A percentile compares a stretch with the other conserved stretches of the same genome.
phyloP scores from a whole-genome alignment of 2,329 filamentous ascomycete genomes.

The Thielaviopsis cerberus region DNA sequence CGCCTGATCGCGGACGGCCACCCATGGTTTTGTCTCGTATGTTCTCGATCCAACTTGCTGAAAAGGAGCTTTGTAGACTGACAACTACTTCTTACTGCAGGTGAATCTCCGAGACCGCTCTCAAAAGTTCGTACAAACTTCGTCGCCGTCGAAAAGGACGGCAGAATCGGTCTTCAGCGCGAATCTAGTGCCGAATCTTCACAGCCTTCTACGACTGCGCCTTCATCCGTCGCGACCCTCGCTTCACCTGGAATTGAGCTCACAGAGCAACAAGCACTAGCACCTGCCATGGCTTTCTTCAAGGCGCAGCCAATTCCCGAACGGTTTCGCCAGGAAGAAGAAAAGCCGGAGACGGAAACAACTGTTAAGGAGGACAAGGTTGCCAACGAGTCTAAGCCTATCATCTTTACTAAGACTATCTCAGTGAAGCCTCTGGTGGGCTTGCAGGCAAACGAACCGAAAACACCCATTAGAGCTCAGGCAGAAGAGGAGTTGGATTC shows the following conservation, averaged over 20 bases:
- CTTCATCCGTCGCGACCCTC: background rate
- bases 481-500: background rate
- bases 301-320: background rate
- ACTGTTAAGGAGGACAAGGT: background rate
- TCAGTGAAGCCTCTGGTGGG: background rate
- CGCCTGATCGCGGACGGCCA: constrained; percentile 52
- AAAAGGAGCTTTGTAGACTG: background rate
- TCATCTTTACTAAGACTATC: background rate
- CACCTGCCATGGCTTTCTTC: background rate
- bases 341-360: background rate
- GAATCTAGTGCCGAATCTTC: constrained; percentile 26
- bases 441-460: background rate
- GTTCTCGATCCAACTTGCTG: constrained; percentile 14
- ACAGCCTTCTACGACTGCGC: constrained; percentile 13
- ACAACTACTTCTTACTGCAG: background rate
- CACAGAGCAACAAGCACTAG: background rate
- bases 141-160: constrained; percentile 51
- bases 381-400: background rate
- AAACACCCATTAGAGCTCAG: background rate
- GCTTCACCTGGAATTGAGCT: background rate
- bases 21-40: constrained; percentile 34
- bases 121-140: constrained; percentile 62
- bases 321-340: background rate
- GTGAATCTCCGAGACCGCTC: constrained; percentile 42
- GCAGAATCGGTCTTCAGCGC: constrained; percentile 32